Evolutionary conservation across 257 asterid species (phyloP), one percentile per base, ranked within the genome.

Genomic region (Petunia secreta): DNA sequence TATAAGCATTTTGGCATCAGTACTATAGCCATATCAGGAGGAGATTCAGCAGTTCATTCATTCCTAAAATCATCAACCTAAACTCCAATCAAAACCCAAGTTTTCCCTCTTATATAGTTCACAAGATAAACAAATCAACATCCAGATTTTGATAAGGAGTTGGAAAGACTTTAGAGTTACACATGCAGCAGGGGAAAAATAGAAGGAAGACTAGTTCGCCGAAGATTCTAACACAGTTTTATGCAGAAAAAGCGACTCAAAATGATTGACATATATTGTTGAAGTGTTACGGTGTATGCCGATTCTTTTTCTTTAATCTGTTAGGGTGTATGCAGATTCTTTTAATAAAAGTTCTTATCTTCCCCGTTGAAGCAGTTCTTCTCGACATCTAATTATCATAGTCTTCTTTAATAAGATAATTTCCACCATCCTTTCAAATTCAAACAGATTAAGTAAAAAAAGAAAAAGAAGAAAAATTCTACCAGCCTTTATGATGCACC

Each of bases 11-110:
- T 63, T 11, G 78, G 63, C 43, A 80, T 36, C 63, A 75, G 77
- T 63, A 68, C 77, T 48, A 79, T 48, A 63, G 87, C 43, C 78
- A 44, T 8, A 43, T 34, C 77, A 25, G 77, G 77, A 48, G 60
- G 77, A 71, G 60, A 71, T 25, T 58, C 59, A 69, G 9, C 59
- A 69, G 9, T 25, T 34, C 77, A 71, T 25, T 71, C 60, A 34
- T 71, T 48, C 11, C 62, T 2, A 71, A 34, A 71, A n/a, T 44
- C 44, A 10, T 34, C 50, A 5, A 46, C 43, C 25, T 6, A 48
- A 69, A 46, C 77, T 48, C 77, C 11, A 71, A 5, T 34, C 50
- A 48, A 25, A 71, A 41, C 77, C 14, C 59, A 25, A 62, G 25
- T 37, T 58, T 16, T 16, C 10, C 55, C 14, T 9, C 38, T 0